A percentile compares a stretch with the other conserved stretches of the same genome.
phyloP scores from a whole-genome alignment of 148 eudicot species.

The Vaccinium darrowii region DNA sequence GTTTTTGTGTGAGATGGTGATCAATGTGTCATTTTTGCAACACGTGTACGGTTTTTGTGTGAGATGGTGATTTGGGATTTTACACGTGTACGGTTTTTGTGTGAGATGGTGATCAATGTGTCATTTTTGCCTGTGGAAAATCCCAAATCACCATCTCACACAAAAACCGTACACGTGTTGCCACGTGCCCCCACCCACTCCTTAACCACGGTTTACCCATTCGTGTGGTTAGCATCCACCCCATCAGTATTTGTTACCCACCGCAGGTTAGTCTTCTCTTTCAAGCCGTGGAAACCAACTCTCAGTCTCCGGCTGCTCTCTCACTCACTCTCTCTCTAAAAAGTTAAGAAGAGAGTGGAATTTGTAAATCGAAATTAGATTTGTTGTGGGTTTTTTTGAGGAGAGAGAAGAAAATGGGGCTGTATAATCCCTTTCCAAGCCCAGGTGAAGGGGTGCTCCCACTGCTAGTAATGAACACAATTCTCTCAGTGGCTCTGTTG shows the following conservation, averaged over 20 bases:
- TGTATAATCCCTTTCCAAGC: slow-evolving; percentile 50
- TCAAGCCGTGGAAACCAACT: not conserved
- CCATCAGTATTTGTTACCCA: not conserved
- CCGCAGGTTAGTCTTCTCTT: not conserved
- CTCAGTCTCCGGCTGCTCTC: not conserved
- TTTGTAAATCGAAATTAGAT: too few species aligned
- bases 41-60: slow-evolving; percentile 23
- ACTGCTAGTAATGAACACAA: slow-evolving; percentile 57
- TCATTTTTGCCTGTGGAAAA: not conserved
- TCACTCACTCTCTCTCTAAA: not conserved
- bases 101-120: too few species aligned
- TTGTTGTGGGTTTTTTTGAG: not conserved
- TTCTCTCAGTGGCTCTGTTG: slow-evolving; percentile 44
- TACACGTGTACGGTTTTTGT: too few species aligned
- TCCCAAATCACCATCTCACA: not conserved
- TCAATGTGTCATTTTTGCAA: too few species aligned
- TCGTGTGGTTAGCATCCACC: not conserved
- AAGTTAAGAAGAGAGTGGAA: too few species aligned
- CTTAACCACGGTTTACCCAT: not conserved
- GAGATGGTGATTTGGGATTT: not conserved
- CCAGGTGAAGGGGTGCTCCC: slow-evolving; percentile 59
- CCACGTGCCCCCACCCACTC: not conserved
- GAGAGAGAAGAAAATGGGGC: slow-evolving; percentile 40
- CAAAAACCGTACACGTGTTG: slow-evolving; percentile 27
- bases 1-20: too few species aligned